Base-by-base conservation (phyloP, 495 filamentous ascomycete species). In the Podospora didyma region DNA sequence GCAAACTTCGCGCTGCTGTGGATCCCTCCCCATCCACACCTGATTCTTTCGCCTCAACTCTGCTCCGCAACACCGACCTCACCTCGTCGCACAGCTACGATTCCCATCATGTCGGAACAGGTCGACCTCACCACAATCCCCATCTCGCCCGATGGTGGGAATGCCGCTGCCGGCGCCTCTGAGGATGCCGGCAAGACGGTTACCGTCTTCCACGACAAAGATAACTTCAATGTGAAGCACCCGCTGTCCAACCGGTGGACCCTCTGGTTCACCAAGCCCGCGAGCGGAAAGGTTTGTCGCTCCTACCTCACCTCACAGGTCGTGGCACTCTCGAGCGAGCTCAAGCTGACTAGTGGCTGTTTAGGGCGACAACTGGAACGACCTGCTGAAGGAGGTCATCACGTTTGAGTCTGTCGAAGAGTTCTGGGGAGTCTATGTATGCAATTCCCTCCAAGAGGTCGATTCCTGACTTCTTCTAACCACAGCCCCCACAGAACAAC, bases 211-310 rank as follows among this genome's bases (percentile, higher is more conserved):
- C 90, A 98, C 71, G 88, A 96, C 76, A 85, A 91, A 49, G 89
- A 97, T 51, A 96, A 97, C 79, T 98, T 98, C 82, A 97, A 95
- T 67, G 92, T 97, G 69, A 97, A 97, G 79, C 94, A 98, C 71
- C 92, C 92, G 41, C 77, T 98, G 49, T 90, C 94, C 82, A 87
- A 96, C 75, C 86, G 88, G 65, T 98, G 94, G 94, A 97, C 95
- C 20, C 78, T 98, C 49, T 98, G 94, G 94, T 98, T 97, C 78
- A 98, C 94, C 67, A 98, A 98, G 81, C 94, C 94, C 28, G 90
- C 94, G 35, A 94, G 87, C 70, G 92, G 91, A 74, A 97, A 96
- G 88, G 94, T 96, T 65, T 50, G 82, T 61, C 45, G 53, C 12
- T 35, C 17, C 28, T 51, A 19, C 51, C 23, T 44, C 28, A 19